Evolutionary conservation across 768 basidiomycete species (phyloP).

Genomic region (Agaricus subrufescens): DNA sequence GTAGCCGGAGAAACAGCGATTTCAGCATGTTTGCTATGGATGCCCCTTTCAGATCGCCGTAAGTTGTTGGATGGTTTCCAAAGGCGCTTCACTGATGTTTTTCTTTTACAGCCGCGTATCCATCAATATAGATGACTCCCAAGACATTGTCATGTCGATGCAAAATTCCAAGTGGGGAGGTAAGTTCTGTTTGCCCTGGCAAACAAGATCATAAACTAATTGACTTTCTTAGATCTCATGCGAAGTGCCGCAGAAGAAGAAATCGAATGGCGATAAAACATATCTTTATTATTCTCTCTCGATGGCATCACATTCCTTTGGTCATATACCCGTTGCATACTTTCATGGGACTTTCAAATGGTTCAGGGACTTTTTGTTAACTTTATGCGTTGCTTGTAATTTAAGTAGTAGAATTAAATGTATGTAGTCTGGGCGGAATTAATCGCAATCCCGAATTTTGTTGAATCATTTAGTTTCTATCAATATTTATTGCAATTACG

Average conservation of each 20-base stretch:
- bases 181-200: slow-evolving; percentile 24
- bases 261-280: neutral
- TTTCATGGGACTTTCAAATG: too few species aligned
- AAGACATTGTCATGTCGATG: slow-evolving; percentile 52
- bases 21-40: slow-evolving; percentile 57
- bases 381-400: neutral
- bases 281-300: neutral
- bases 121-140: slow-evolving; percentile 39
- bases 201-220: neutral
- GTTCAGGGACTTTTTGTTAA: too few species aligned
- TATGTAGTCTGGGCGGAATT: too few species aligned
- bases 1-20: slow-evolving; percentile 51
- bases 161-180: slow-evolving; percentile 72
- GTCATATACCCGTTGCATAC: too few species aligned
- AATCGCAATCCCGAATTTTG: too few species aligned
- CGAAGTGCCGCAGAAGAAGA: slow-evolving; percentile 5
- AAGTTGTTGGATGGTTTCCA: slow-evolving; percentile 16
- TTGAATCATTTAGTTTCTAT: too few species aligned
- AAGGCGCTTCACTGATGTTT: slow-evolving; percentile 8
- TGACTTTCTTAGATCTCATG: slow-evolving; percentile 1
- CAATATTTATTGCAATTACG: too few species aligned
- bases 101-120: slow-evolving; percentile 27
- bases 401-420: too few species aligned
- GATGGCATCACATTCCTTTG: too few species aligned
- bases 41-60: slow-evolving; percentile 42